phyloP scores from a whole-genome alignment of 768 basidiomycete genomes.

The Leccinellum albellum region DNA sequence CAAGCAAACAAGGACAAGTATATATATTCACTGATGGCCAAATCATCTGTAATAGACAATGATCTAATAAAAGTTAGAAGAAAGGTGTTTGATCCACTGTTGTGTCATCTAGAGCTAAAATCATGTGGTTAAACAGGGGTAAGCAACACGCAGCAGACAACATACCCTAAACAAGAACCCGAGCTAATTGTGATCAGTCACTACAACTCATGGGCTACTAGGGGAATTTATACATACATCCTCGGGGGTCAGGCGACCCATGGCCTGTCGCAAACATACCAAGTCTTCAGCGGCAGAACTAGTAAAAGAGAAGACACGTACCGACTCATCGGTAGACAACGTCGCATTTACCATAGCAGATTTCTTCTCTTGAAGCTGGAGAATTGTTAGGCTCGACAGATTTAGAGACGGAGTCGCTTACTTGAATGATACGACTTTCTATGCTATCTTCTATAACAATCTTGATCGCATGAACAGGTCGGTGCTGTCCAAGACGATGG shows the following conservation, averaged over 20 bases:
- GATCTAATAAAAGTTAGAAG: no score
- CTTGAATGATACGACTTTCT: slow-evolving; percentile 90
- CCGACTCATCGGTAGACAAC: slow-evolving; percentile 75
- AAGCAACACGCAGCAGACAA: slow-evolving; percentile 1
- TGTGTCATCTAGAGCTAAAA: slow-evolving; percentile 18
- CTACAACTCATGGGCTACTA: neutral
- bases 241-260: slow-evolving; percentile 90
- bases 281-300: slow-evolving; percentile 9
- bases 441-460: slow-evolving; percentile 95
- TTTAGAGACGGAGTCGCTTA: slow-evolving; percentile 24
- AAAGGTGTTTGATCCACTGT: neutral
- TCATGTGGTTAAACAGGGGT: neutral
- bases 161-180: slow-evolving; percentile 46
- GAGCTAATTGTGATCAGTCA: slow-evolving; percentile 29
- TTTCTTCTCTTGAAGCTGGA: slow-evolving; percentile 92
- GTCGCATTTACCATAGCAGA: slow-evolving; percentile 92
- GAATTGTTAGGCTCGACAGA: neutral
- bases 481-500: slow-evolving; percentile 90
- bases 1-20: no score
- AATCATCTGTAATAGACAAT: no score
- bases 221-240: slow-evolving; percentile 44
- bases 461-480: slow-evolving; percentile 92
- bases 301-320: slow-evolving; percentile 30
- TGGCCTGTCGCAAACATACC: slow-evolving; percentile 50
- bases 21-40: no score